Base-by-base conservation (phyloP, 2,329 filamentous ascomycete genomes). In the Chaetomium globosum region DNA sequence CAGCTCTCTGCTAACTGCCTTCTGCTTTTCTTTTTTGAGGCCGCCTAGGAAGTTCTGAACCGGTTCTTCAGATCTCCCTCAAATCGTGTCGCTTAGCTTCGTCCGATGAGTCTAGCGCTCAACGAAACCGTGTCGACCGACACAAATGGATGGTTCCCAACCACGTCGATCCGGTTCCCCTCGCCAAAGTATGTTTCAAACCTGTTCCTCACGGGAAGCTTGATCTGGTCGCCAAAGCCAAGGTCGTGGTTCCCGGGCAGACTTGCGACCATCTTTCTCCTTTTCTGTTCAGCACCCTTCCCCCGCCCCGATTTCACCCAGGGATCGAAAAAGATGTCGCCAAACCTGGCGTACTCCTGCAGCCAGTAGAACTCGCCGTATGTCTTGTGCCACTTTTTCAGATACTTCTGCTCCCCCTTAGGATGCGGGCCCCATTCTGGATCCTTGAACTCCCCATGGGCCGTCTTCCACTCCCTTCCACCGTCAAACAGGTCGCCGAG, bases 401-500 rank as follows among this genome's bases (percentile, higher is more conserved):
- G 75, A 67, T 80, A 79, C 51, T 80, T 79, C 69, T 81, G 76
- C 74, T 89, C 86, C 46, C 80, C 75, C 7, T 78, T 77, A 1
- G 85, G 84, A 23, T 83, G 78, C 49, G 82, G 80, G 3, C 77
- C 79, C 86, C 86, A 89, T 68, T 80, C 80, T 1, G 85, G 85
- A 68, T 89, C 87, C 28, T 82, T 77, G 60, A 86, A 87, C 54
- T 82, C 77, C 52, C 85, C 89, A 28, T 82, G 82, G 2, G 77
- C 80, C 13, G 93, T 94, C 70, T 89, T 90, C 95, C 95, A 99
- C 80, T 99, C 95, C 70, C 95, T 86, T 9, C 95, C 95, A 4
- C 95, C 95, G 74, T 99, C 95, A 73, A 99, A 97, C 0, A 99
- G 80, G 74, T 99, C 95, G 8, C 95, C 95, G 0, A 99, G 81